Conservation (phyloP, 1,284 basidiomycete genomes). For the Ustilago nuda region DNA sequence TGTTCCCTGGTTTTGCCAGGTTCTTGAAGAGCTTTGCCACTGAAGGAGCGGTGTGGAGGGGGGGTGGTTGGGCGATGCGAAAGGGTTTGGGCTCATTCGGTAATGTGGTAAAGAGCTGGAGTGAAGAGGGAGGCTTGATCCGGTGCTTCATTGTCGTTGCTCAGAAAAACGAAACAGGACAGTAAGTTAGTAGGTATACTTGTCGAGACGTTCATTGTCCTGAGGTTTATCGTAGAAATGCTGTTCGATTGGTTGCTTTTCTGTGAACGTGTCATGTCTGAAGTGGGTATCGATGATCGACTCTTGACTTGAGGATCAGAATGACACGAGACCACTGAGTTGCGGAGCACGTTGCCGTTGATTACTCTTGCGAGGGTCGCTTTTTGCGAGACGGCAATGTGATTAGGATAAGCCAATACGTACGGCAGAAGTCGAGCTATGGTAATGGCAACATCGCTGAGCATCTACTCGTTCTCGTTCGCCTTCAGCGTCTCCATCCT, state of each 20-base stretch:
- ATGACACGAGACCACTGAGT: not conserved
- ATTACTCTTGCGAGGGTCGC: not conserved
- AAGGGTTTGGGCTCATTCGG: slow-evolving; percentile 52
- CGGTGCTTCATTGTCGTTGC: slow-evolving; percentile 61
- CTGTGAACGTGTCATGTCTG: not conserved
- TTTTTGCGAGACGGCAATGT: not conserved
- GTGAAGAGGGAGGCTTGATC: slow-evolving; percentile 55
- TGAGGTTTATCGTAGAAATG: not conserved
- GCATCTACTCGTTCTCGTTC: slow-evolving; percentile 2
- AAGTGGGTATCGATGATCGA: not conserved
- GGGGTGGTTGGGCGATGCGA: slow-evolving; percentile 33
- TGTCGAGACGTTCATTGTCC: not conserved
- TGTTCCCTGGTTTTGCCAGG: slow-evolving; percentile 61
- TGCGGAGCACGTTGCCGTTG: too few relatives aligned
- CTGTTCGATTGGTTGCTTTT: not conserved
- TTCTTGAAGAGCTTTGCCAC: slow-evolving; percentile 52
- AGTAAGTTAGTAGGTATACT: not conserved
- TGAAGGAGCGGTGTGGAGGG: slow-evolving; percentile 58
- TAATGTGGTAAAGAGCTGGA: slow-evolving; percentile 57
- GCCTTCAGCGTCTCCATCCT: slow-evolving; percentile 41
- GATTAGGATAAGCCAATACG: not conserved
- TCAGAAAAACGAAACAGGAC: not conserved
- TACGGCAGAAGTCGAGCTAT: not conserved
- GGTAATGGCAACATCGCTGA: not conserved
- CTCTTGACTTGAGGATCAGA: not conserved